A percentile compares a stretch with the other conserved stretches of the same genome.
Evolutionary conservation across 164 flowering plant genomes (phyloP).

Genomic region (grape (Vitis vinifera)): DNA sequence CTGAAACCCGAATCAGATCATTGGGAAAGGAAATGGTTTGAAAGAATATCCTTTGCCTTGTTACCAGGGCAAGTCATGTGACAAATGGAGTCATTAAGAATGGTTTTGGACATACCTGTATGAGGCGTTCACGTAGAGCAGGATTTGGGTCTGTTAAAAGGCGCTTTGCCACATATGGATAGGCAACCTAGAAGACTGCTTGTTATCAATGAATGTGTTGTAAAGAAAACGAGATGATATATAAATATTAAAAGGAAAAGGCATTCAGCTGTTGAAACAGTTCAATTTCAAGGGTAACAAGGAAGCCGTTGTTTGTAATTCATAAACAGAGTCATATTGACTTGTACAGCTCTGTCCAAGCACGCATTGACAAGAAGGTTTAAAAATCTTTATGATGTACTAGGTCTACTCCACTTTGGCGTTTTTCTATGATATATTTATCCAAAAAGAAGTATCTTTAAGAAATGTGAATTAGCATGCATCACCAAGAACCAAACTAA

Average conservation of each 20-base stretch:
- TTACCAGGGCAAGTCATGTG: too few relatives aligned
- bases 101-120: slow-evolving; percentile 61
- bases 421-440: too few relatives aligned
- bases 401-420: too few relatives aligned
- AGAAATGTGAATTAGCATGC: too few relatives aligned
- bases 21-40: not conserved
- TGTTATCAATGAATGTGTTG: slow-evolving; percentile 4
- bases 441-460: too few relatives aligned
- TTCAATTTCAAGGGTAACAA: not conserved
- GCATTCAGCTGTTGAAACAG: not conserved
- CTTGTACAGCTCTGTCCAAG: too few relatives aligned
- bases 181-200: slow-evolving; percentile 69
- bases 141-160: slow-evolving; percentile 97
- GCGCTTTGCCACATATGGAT: slow-evolving; percentile 96
- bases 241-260: not conserved
- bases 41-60: not conserved
- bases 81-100: not conserved
- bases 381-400: too few relatives aligned
- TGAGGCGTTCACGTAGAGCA: slow-evolving; percentile 93
- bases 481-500: too few relatives aligned
- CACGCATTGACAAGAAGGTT: too few relatives aligned
- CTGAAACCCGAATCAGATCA: slow-evolving; percentile 33
- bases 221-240: not conserved
- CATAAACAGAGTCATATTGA: too few relatives aligned
- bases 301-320: not conserved